Percentiles rank a stretch among this genome's conserved stretches.
phyloP scores from a whole-genome alignment of 179 eudicot genomes.

The Spinacia oleracea region DNA sequence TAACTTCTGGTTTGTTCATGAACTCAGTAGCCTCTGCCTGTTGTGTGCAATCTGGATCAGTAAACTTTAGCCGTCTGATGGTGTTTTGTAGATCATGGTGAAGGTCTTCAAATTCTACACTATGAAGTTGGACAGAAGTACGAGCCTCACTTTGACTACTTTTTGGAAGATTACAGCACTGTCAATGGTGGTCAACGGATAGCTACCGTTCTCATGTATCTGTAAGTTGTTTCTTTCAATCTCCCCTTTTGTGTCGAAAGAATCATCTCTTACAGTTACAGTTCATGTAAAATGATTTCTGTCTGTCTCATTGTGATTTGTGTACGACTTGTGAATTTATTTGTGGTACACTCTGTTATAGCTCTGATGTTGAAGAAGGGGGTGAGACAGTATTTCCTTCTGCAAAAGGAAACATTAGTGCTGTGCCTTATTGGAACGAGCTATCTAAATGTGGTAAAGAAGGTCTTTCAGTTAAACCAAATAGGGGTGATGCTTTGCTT shows the following conservation, averaged over 20 bases:
- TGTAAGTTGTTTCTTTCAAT: conserved; percentile 54
- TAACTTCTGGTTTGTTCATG: conserved; percentile 2
- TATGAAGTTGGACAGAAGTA: conserved; percentile 92
- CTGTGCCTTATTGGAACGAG: conserved; percentile 86
- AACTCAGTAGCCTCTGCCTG: not conserved
- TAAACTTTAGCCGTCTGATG: conserved; percentile 7
- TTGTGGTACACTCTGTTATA: conserved; percentile 26
- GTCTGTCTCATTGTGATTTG: not conserved
- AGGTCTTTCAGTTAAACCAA: conserved; percentile 85
- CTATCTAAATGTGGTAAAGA: conserved; percentile 83
- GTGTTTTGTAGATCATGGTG: conserved; percentile 70
- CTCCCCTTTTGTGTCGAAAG: not conserved
- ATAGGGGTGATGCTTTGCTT: conserved; percentile 89
- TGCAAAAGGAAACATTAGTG: conserved; percentile 75
- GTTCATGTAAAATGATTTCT: not conserved
- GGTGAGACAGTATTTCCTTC: conserved; percentile 93
- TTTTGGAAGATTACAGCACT: conserved; percentile 71
- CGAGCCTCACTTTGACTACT: conserved; percentile 91
- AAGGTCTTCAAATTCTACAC: conserved; percentile 93
- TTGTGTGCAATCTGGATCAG: not conserved
- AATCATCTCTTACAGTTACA: not conserved
- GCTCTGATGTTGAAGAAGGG: conserved; percentile 95
- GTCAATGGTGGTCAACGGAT: conserved; percentile 88
- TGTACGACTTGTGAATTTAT: not conserved
- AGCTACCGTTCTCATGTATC: conserved; percentile 95